phyloP scores from a whole-genome alignment of 306 rosid species.

The Gynostemma pentaphyllum region DNA sequence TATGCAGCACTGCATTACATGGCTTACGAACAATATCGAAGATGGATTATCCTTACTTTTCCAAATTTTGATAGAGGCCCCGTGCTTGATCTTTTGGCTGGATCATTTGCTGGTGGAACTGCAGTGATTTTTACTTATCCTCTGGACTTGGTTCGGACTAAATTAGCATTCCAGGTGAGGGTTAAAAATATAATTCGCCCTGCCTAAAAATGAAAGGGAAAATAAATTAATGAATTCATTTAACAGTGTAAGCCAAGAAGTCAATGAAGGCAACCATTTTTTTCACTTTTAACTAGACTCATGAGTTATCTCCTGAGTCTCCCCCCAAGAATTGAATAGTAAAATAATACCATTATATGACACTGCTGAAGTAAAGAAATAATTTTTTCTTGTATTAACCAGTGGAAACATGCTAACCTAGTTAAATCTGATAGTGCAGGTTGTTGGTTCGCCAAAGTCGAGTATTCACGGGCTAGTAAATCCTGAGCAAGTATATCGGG shows the following conservation, averaged over 20 bases:
- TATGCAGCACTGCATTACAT: slow-evolving; percentile 88
- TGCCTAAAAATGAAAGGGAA: neutral
- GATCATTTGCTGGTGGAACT: slow-evolving; percentile 91
- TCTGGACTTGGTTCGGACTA: slow-evolving; percentile 82
- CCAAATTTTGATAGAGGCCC: slow-evolving; percentile 72
- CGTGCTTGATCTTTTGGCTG: slow-evolving; percentile 86
- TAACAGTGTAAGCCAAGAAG: neutral
- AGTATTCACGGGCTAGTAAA: slow-evolving; percentile 26
- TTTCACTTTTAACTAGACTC: neutral
- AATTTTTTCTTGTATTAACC: neutral
- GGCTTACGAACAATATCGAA: slow-evolving; percentile 84
- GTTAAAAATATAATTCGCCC: neutral
- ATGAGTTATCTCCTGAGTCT: neutral
- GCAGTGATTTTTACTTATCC: slow-evolving; percentile 89
- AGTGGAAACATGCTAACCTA: neutral
- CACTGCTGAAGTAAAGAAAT: neutral
- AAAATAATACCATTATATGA: neutral
- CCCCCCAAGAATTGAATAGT: neutral
- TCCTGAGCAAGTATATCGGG: slow-evolving; percentile 48
- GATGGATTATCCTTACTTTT: slow-evolving; percentile 65
- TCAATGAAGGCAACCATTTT: neutral
- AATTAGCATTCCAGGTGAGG: slow-evolving; percentile 86
- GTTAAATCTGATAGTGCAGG: slow-evolving; percentile 28
- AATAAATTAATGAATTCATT: neutral
- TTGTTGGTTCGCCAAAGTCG: slow-evolving; percentile 52